Evolutionary conservation across 2,329 filamentous ascomycete species (phyloP).

Genomic region (Ascochyta viciae-villosae): DNA sequence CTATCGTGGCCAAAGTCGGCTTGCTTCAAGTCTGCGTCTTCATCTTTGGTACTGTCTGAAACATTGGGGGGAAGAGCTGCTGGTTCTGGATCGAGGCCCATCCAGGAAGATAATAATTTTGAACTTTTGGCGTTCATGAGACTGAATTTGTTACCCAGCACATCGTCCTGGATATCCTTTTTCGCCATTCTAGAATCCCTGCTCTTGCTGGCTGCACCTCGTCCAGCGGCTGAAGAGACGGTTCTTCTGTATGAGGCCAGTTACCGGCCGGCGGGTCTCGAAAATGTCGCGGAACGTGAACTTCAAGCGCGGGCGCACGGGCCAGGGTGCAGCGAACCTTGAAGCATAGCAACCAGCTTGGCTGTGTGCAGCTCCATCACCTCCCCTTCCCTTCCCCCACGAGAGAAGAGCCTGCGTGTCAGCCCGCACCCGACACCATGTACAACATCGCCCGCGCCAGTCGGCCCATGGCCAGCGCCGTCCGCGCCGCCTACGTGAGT

Average conservation of each 20-base stretch:
- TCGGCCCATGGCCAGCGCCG: constrained; percentile 78
- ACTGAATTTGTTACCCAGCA: constrained; percentile 62
- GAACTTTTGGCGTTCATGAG: constrained; percentile 62
- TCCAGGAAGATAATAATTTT: constrained; percentile 63
- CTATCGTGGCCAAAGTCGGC: constrained; percentile 62
- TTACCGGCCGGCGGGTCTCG: constrained; percentile 36
- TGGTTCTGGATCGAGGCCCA: constrained; percentile 53
- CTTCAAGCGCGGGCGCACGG: neutral
- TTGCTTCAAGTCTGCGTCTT: constrained; percentile 61
- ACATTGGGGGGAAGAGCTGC: constrained; percentile 47
- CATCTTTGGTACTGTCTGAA: constrained; percentile 51
- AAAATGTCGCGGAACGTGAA: constrained; percentile 30
- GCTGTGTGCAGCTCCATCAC: constrained; percentile 30
- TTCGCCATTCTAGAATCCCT: constrained; percentile 38
- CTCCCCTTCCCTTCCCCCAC: constrained; percentile 20
- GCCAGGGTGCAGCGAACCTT: constrained; percentile 29
- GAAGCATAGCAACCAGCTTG: constrained; percentile 29
- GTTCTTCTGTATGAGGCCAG: constrained; percentile 10
- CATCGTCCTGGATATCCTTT: constrained; percentile 55
- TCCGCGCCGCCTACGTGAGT: constrained; percentile 79
- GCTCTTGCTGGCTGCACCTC: constrained; percentile 5
- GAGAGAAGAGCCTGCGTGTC: constrained; percentile 31
- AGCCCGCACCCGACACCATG: constrained; percentile 64
- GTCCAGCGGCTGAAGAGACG: constrained; percentile 11
- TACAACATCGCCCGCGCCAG: constrained; percentile 78